These are phyloP conservation scores for Bolboschoenus planiculmis DNA, from an alignment of 176 grass and related monocot genomes.

Conservation along the genomic window DNA sequence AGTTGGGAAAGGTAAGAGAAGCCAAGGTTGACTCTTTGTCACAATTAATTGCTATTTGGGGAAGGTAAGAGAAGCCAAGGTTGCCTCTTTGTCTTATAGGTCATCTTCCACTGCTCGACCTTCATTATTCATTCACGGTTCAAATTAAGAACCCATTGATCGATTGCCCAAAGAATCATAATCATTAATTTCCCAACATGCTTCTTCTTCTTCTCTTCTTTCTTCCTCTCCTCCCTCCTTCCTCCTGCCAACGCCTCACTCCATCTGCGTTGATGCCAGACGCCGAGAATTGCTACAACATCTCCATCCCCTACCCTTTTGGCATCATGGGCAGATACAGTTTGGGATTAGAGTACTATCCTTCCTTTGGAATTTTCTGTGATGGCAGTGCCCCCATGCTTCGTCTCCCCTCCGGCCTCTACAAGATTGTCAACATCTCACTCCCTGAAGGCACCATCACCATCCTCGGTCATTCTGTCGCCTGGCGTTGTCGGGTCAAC, in stretches of 20 bases:
- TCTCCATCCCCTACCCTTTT: conserved; percentile 46
- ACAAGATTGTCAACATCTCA: conserved; percentile 32
- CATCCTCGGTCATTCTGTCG: conserved; percentile 3
- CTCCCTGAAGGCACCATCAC: conserved; percentile 28
- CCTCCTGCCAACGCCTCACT: neutral
- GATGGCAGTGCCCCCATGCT: neutral
- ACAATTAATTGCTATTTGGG: no score
- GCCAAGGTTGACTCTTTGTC: no score
- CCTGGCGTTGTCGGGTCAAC: neutral
- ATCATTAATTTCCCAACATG: no score
- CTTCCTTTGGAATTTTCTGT: conserved; percentile 24
- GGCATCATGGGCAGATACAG: conserved; percentile 6
- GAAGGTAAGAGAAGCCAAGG: no score
- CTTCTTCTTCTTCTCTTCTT: neutral
- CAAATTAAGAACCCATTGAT: no score
- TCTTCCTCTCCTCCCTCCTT: neutral
- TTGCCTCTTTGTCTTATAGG: no score
- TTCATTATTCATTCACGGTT: no score
- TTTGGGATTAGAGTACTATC: neutral
- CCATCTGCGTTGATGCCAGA: neutral
- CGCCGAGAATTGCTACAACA: neutral
- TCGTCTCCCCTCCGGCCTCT: neutral
- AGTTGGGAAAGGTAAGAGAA: no score
- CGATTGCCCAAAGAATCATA: no score
- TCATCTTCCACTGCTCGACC: no score